phyloP scores from a whole-genome alignment of 2,329 filamentous ascomycete genomes.

The Sarocladium strictum region DNA sequence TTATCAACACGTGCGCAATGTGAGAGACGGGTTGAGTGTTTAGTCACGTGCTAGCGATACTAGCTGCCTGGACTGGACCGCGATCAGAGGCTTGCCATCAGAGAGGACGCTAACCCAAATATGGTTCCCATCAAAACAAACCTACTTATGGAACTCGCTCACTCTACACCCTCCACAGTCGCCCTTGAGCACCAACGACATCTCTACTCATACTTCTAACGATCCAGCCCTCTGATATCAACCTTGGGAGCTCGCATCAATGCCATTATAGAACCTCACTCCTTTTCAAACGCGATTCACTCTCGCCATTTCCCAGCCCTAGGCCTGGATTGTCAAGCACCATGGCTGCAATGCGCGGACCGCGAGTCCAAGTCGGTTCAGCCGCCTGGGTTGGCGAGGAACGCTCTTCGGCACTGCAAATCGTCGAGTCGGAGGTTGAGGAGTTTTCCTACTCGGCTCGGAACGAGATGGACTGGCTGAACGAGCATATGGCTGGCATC shows the following conservation, averaged over 20 bases:
- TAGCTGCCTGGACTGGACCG: neutral
- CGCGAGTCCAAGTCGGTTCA: conserved; percentile 70
- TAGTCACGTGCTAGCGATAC: conserved; percentile 14
- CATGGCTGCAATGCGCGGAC: conserved; percentile 44
- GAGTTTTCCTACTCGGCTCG: conserved; percentile 89
- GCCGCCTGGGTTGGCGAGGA: conserved; percentile 81
- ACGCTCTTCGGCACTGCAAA: conserved; percentile 67
- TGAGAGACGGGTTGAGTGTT: too few relatives aligned
- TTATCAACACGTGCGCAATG: conserved; percentile 36
- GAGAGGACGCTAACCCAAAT: conserved; percentile 29
- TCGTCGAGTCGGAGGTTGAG: conserved; percentile 77
- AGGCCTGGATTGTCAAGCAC: neutral
- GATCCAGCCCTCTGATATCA: neutral
- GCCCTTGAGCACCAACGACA: neutral
- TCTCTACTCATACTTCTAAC: neutral
- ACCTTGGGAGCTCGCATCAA: neutral
- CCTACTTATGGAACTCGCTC: neutral
- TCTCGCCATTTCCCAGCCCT: neutral
- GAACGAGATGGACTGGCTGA: conserved; percentile 96
- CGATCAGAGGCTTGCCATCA: neutral
- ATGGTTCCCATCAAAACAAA: conserved; percentile 31
- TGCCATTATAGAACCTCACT: neutral
- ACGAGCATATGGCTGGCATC: conserved; percentile 96
- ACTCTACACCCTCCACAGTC: conserved; percentile 1
- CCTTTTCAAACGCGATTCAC: neutral